Conservation (phyloP, 176 grass and related monocot species). For the Cocos nucifera region DNA sequence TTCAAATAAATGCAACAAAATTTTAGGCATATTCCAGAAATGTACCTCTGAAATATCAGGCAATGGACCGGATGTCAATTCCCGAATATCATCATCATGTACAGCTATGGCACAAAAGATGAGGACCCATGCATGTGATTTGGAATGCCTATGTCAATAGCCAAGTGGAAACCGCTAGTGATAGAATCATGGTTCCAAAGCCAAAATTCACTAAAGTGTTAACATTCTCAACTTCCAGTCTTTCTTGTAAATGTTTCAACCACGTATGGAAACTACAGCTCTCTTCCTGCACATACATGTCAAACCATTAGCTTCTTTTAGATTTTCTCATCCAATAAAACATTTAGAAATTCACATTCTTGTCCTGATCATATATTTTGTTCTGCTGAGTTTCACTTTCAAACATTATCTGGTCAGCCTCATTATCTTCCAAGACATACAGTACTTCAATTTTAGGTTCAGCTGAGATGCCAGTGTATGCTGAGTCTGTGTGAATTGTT, state of each 20-base stretch:
- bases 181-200: conserved; percentile 57
- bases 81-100: no score
- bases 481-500: conserved; percentile 74
- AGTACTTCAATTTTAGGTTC: conserved; percentile 22
- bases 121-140: not conserved
- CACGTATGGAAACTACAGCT: conserved; percentile 43
- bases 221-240: conserved; percentile 44
- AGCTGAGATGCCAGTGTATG: conserved; percentile 53
- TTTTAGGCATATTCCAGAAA: no score
- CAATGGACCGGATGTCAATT: no score
- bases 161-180: conserved; percentile 71
- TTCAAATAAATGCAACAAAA: no score
- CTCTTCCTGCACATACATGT: conserved; percentile 34
- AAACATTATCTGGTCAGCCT: conserved; percentile 20
- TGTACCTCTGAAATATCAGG: no score
- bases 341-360: conserved; percentile 29
- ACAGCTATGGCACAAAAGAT: not conserved
- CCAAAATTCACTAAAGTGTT: conserved; percentile 65
- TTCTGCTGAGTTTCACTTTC: conserved; percentile 31
- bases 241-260: conserved; percentile 45
- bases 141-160: conserved; percentile 45
- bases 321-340: conserved; percentile 8
- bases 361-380: conserved; percentile 30
- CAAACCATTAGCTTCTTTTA: conserved; percentile 30
- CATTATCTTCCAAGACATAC: conserved; percentile 12